phyloP scores from a whole-genome alignment of 2,329 filamentous ascomycete species.

The Clonostachys chloroleuca region DNA sequence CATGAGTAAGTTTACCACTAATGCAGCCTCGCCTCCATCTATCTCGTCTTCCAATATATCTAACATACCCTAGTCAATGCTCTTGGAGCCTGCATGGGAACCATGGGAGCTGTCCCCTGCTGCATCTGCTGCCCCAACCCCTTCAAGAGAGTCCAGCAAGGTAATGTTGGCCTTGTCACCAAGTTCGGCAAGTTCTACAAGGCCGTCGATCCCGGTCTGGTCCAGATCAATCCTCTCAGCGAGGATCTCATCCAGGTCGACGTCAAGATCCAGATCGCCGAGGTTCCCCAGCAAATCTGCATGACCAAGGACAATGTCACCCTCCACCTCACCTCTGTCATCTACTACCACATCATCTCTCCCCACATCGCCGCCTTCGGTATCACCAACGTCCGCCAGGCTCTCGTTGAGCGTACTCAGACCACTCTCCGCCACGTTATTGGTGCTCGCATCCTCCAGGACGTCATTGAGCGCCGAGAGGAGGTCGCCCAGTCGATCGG shows the following conservation, averaged over 20 bases:
- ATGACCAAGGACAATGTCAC: slow-evolving; percentile 99
- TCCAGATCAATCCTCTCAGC: slow-evolving; percentile 94
- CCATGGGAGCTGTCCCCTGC: slow-evolving; percentile 82
- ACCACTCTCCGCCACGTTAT: slow-evolving; percentile 96
- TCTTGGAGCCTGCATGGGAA: slow-evolving; percentile 72
- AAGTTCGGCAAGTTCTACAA: slow-evolving; percentile 95
- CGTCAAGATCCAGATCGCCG: slow-evolving; percentile 98
- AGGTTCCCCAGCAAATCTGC: slow-evolving; percentile 94
- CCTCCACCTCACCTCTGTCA: slow-evolving; percentile 88
- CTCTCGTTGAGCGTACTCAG: slow-evolving; percentile 96
- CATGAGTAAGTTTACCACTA: slow-evolving; percentile 59
- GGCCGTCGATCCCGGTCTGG: slow-evolving; percentile 91
- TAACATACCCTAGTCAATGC: slow-evolving; percentile 53
- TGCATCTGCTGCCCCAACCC: slow-evolving; percentile 92
- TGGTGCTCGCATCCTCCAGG: slow-evolving; percentile 90
- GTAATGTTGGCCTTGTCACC: slow-evolving; percentile 91
- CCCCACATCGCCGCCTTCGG: slow-evolving; percentile 97
- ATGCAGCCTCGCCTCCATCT: background rate
- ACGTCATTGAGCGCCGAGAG: slow-evolving; percentile 97
- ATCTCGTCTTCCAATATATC: background rate
- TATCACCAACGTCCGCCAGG: slow-evolving; percentile 89
- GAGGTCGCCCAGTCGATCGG: slow-evolving; percentile 93
- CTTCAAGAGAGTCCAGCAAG: slow-evolving; percentile 87
- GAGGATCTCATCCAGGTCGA: slow-evolving; percentile 89
- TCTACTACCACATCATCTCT: slow-evolving; percentile 96